Conservation (phyloP, 805 yeast genomes). For the Sporopachydermia quercuum region DNA sequence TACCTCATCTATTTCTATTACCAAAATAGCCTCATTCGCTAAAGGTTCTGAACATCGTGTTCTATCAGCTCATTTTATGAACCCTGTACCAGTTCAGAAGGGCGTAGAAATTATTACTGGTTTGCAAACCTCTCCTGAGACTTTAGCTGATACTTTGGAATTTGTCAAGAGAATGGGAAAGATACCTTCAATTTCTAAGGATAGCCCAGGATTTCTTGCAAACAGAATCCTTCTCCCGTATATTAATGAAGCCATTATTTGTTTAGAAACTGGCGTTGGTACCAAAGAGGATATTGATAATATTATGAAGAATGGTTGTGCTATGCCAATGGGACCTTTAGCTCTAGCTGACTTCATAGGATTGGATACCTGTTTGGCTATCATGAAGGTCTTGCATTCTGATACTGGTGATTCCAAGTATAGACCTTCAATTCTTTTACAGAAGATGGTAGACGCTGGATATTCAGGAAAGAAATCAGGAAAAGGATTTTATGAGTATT, state of each 20-base stretch:
- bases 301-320: conserved; percentile 30
- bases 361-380: conserved; percentile 26
- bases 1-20: conserved; percentile 27
- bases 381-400: conserved; percentile 23
- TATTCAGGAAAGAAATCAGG: conserved; percentile 26
- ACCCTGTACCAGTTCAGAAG: conserved; percentile 29
- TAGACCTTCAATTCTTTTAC: conserved; percentile 23
- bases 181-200: conserved; percentile 21
- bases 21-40: conserved; percentile 29
- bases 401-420: conserved; percentile 27
- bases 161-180: conserved; percentile 22
- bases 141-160: conserved; percentile 17
- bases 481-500: conserved; percentile 25
- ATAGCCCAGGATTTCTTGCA: conserved; percentile 28
- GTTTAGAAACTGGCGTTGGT: conserved; percentile 25
- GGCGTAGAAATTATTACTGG: conserved; percentile 29
- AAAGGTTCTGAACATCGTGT: conserved; percentile 24
- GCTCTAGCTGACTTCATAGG: conserved; percentile 29
- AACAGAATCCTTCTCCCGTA: conserved; percentile 28
- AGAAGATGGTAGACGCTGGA: conserved; percentile 26
- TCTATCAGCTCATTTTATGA: conserved; percentile 28
- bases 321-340: conserved; percentile 31
- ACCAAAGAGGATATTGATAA: conserved; percentile 25
- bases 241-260: conserved; percentile 27
- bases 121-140: conserved; percentile 23